These are phyloP conservation scores for Xerocomus amazonicus DNA, from an alignment of 1,284 basidiomycete species.

Conservation along the genomic window DNA sequence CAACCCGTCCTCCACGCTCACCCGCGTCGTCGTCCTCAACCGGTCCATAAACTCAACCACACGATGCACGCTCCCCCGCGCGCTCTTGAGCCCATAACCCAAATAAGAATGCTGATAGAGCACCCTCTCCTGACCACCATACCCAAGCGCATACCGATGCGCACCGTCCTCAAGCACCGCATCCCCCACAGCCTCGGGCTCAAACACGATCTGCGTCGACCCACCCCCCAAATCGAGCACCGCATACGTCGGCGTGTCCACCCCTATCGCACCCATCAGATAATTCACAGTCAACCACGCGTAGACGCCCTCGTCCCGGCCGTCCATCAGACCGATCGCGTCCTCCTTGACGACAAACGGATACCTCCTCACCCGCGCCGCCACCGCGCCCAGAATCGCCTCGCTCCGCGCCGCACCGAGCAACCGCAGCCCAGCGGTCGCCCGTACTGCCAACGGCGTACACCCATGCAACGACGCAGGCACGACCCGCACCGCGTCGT, in stretches of 20 bases:
- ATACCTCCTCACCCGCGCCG: constrained; percentile 62
- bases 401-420: constrained; percentile 65
- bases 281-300: constrained; percentile 99
- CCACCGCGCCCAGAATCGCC: constrained; percentile 80
- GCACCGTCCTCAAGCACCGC: constrained; percentile 76
- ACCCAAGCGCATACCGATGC: constrained; percentile 87
- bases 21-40: constrained; percentile 32
- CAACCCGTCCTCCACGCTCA: constrained; percentile 8
- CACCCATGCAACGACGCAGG: constrained; percentile 68
- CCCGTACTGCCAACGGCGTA: constrained; percentile 91
- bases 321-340: constrained; percentile 90
- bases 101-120: constrained; percentile 96
- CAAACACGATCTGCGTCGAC: constrained; percentile 97
- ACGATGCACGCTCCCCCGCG: constrained; percentile 81
- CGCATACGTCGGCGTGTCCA: constrained; percentile 65
- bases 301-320: constrained; percentile 94
- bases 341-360: constrained; percentile 70
- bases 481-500: constrained; percentile 77
- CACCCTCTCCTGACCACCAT: constrained; percentile 68
- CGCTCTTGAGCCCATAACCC: constrained; percentile 94
- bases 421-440: constrained; percentile 88
- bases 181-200: constrained; percentile 53
- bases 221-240: constrained; percentile 96
- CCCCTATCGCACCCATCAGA: constrained; percentile 73
- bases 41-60: constrained; percentile 85